Evolutionary conservation across 2,329 filamentous ascomycete species (phyloP).

Genomic region (Lanzia echinophila): DNA sequence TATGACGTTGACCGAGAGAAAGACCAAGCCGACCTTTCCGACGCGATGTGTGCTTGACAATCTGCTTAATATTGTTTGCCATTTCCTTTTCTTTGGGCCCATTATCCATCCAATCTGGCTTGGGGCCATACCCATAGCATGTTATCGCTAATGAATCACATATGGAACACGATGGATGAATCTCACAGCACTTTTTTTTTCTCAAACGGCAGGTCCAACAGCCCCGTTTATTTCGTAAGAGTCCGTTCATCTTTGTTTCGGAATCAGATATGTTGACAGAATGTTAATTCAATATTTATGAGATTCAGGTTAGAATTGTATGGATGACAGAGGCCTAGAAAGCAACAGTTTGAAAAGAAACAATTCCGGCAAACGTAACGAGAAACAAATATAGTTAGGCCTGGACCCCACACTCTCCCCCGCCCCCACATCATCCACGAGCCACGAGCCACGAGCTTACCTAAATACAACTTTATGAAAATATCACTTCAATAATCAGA

Average conservation of each 20-base stretch:
- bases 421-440: no score
- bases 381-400: no score
- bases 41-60: conserved; percentile 48
- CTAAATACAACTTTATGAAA: no score
- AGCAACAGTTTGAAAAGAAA: no score
- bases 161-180: conserved; percentile 42
- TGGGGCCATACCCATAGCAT: conserved; percentile 44
- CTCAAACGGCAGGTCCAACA: conserved; percentile 45
- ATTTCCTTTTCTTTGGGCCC: conserved; percentile 38
- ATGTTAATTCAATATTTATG: no score
- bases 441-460: no score
- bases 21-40: conserved; percentile 27
- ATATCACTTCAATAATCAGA: no score
- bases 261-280: neutral
- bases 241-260: neutral
- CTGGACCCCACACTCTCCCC: no score
- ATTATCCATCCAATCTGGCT: conserved; percentile 26
- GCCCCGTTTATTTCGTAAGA: conserved; percentile 7
- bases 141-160: conserved; percentile 48
- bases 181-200: conserved; percentile 52
- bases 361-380: no score
- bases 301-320: no score
- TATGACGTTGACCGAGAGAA: conserved; percentile 3
- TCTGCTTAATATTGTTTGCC: conserved; percentile 47
- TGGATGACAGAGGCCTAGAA: no score